These are phyloP conservation scores for Globisporangium echinulatum DNA, from an alignment of 352 stramenopile species.

Conservation along the genomic window DNA sequence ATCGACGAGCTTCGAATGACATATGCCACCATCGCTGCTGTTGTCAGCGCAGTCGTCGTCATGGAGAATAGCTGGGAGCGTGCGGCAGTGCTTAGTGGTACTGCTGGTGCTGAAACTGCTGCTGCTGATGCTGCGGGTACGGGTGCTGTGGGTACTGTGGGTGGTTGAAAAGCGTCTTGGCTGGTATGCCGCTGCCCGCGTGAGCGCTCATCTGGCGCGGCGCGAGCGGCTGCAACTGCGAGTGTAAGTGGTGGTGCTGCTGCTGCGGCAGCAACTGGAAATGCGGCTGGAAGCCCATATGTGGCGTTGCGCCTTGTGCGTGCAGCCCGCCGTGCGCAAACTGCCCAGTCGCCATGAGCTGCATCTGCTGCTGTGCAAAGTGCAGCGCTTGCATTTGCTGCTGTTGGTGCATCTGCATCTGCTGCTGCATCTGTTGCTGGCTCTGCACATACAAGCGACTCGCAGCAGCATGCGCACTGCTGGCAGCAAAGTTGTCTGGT, in stretches of 20 bases:
- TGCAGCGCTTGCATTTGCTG: slow-evolving; percentile 15
- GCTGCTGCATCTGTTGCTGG: slow-evolving; percentile 13
- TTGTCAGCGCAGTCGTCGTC: slow-evolving; percentile 7
- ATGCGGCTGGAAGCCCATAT: slow-evolving; percentile 2
- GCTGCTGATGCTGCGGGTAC: slow-evolving; percentile 6
- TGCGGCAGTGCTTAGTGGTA: slow-evolving; percentile 13
- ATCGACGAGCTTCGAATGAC: too few species aligned
- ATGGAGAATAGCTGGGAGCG: slow-evolving; percentile 9
- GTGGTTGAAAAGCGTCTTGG: not conserved
- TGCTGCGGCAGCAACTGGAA: slow-evolving; percentile 12
- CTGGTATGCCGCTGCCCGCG: not conserved
- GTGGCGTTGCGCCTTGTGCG: not conserved
- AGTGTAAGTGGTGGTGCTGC: slow-evolving; percentile 3
- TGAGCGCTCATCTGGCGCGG: slow-evolving; percentile 6
- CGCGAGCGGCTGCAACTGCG: not conserved
- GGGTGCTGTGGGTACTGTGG: not conserved
- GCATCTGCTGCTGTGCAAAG: slow-evolving; percentile 6
- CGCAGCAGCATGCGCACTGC: not conserved
- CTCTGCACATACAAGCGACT: slow-evolving; percentile 11
- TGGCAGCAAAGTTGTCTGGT: not conserved
- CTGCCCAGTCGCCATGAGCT: slow-evolving; percentile 8
- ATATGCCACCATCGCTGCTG: slow-evolving; percentile 1
- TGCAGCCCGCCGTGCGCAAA: slow-evolving; percentile 1
- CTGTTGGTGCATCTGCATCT: slow-evolving; percentile 11
- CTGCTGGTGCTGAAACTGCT: slow-evolving; percentile 18